Conservation (phyloP, 2,329 filamentous ascomycete species). For the Aspergillus unguis region DNA sequence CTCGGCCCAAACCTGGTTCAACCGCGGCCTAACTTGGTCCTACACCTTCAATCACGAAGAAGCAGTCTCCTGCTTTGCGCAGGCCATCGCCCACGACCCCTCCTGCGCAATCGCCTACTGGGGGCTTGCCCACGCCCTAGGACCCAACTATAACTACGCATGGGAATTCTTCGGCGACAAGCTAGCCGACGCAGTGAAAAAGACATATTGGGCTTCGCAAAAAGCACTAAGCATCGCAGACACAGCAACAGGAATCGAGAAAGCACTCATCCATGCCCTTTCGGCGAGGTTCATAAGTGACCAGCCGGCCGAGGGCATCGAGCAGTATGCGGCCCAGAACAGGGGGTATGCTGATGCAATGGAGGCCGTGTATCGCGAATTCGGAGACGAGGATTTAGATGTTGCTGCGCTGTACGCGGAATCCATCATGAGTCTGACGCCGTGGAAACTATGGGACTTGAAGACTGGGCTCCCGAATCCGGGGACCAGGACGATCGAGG, state of each 20-base stretch:
- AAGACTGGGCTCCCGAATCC: constrained; percentile 54
- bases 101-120: constrained; percentile 41
- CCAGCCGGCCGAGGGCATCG: constrained; percentile 48
- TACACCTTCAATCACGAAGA: constrained; percentile 43
- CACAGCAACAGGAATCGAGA: constrained; percentile 47
- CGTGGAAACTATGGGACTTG: constrained; percentile 64
- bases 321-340: constrained; percentile 52
- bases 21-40: constrained; percentile 34
- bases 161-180: constrained; percentile 70
- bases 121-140: constrained; percentile 59
- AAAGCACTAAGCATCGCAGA: constrained; percentile 41
- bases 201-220: constrained; percentile 46
- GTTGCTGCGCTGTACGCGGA: constrained; percentile 63
- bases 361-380: constrained; percentile 52
- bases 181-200: constrained; percentile 47
- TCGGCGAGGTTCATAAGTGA: constrained; percentile 58
- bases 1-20: constrained; percentile 34
- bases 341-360: constrained; percentile 61
- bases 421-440: constrained; percentile 62
- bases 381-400: constrained; percentile 56
- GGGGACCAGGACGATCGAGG: constrained; percentile 57
- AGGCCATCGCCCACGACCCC: constrained; percentile 33
- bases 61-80: constrained; percentile 35
- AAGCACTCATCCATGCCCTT: constrained; percentile 62
- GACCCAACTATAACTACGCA: constrained; percentile 76